Evolutionary conservation across 208 protist species (phyloP), one percentile per base, ranked within the genome.

Genomic region (Strigomonas culicis): DNA sequence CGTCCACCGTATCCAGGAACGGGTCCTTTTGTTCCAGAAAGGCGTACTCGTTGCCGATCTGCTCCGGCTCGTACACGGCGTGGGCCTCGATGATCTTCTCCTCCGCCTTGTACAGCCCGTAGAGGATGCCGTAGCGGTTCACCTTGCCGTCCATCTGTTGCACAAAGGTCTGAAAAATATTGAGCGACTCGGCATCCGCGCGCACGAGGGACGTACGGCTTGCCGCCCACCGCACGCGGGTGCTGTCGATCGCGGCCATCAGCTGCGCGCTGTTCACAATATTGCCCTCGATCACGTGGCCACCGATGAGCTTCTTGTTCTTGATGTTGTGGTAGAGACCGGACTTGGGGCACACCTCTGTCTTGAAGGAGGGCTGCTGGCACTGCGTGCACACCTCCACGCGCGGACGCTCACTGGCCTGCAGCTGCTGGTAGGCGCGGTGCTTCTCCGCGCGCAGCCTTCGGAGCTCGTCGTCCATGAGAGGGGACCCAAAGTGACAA

Each of bases 111-210:
- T 86, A 88, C 8, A 58, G 74, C 36, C 91, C 91, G 72, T 96
- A 96, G 31, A 96, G 68, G 39, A 94, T 80, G 31, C 86, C 91
- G 69, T 92, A 93, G 13, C 87, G 83, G 73, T 94, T 84, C 68
- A 94, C 22, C 25, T 77, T 70, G 85, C 88, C 93, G 50, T 88
- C 75, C 52, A 87, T 69, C 63, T 83, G 77, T 1, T 72, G 71
- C 36, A 84, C 79, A 63, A 89, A 96, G 47, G 74, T 93, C 63
- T 96, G 86, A 63, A 96, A 94, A 3, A 96, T 79, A 64, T 90
- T 92, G 34, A 93, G 61, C 17, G 88, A 77, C 31, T 71, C 62
- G 13, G 78, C 81, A 64, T 96, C 91, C 13, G 74, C 81, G 27
- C 74, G 79, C 31, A 96, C 88, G 6, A 92, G 77, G 44, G 77